Conservation (phyloP, 805 yeast genomes). For the Kuraishia borneana region DNA sequence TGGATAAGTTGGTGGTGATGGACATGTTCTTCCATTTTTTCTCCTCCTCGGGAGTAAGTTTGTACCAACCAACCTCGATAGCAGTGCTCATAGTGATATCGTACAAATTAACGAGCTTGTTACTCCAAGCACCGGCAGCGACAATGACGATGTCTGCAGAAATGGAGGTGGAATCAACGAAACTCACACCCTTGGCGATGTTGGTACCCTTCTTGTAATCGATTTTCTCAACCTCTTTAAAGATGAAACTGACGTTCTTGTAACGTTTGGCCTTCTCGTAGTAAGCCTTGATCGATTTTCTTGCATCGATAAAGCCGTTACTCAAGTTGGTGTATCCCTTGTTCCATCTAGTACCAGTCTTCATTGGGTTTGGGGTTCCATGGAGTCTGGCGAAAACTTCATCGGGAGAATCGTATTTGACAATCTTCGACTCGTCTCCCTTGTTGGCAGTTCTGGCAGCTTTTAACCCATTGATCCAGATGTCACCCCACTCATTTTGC, state of each 20-base stretch:
- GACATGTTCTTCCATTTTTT: constrained; percentile 13
- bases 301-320: constrained; percentile 15
- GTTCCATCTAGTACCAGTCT: constrained; percentile 9
- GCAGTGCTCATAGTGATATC: constrained; percentile 9
- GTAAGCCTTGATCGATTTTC: constrained; percentile 11
- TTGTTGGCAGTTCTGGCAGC: constrained; percentile 8
- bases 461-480: constrained; percentile 8
- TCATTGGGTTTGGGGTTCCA: constrained; percentile 3
- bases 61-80: constrained; percentile 15
- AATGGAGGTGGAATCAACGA: constrained; percentile 6
- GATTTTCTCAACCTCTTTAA: constrained; percentile 10
- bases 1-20: constrained; percentile 15
- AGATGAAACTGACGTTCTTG: constrained; percentile 8
- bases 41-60: constrained; percentile 11
- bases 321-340: constrained; percentile 12
- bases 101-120: constrained; percentile 11
- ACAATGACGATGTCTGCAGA: constrained; percentile 10
- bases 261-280: constrained; percentile 11
- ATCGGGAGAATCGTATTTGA: constrained; percentile 2
- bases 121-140: constrained; percentile 18
- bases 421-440: constrained; percentile 6
- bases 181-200: constrained; percentile 8
- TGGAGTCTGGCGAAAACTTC: constrained; percentile 6
- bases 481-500: constrained; percentile 12
- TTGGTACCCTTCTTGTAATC: constrained; percentile 6